These are phyloP conservation scores for Tetrahymena malaccensis DNA, from an alignment of 73 alveolate species.

Conservation along the genomic window DNA sequence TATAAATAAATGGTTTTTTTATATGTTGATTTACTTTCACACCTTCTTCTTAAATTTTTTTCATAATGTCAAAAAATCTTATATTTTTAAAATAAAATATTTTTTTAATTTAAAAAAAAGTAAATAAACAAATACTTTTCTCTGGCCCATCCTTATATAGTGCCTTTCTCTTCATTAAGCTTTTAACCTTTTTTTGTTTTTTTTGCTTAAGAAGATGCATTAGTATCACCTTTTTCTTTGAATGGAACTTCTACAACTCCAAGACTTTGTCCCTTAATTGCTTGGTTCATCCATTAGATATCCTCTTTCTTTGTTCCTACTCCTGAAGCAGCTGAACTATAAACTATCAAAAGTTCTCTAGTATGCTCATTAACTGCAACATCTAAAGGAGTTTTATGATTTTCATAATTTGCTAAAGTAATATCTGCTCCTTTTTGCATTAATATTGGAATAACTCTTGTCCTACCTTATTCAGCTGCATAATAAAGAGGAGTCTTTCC, in stretches of 20 bases:
- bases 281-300: slow-evolving; percentile 1
- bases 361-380: slow-evolving; percentile 52
- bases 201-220: background rate
- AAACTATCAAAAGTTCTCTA: slow-evolving; percentile 1
- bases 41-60: slow-evolving; percentile 73
- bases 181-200: background rate
- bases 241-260: slow-evolving; percentile 2
- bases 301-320: background rate
- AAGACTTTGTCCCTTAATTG: slow-evolving; percentile 6
- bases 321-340: slow-evolving; percentile 9
- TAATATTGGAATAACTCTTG: slow-evolving; percentile 57
- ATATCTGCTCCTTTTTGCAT: slow-evolving; percentile 60
- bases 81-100: no score
- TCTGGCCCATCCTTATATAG: slow-evolving; percentile 14
- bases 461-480: slow-evolving; percentile 63
- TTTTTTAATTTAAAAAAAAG: no score
- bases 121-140: slow-evolving; percentile 4
- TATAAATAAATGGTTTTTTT: slow-evolving; percentile 61
- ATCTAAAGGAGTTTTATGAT: slow-evolving; percentile 57
- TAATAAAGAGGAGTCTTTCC: slow-evolving; percentile 65
- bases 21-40: slow-evolving; percentile 52
- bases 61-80: slow-evolving; percentile 47
- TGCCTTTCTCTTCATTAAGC: background rate
- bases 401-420: slow-evolving; percentile 40
- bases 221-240: background rate